Base-by-base conservation (phyloP, 805 yeast genomes). In the Saccharomycopsis fibuligera region DNA sequence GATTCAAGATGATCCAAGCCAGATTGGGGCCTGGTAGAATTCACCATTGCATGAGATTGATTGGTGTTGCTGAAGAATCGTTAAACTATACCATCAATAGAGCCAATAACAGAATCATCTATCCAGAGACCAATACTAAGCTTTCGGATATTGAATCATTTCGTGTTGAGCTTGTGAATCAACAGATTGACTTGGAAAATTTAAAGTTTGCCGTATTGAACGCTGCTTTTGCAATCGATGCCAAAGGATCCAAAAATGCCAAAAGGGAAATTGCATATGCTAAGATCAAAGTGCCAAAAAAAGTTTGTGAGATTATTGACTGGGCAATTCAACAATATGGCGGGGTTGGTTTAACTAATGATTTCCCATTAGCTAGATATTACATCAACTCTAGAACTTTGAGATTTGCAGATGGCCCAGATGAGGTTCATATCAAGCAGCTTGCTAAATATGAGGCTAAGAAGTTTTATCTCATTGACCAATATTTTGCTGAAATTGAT, bases 1-100 rank as follows among this genome's bases (percentile, higher is more conserved):
- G 86, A 1, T 80, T 79, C 58, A 79, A 75, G 52, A 68, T 80
- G 54, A 76, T 80, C 56, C 85, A 79, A 61, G 76, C 81, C 21
- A 69, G 85, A 49, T 67, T 80, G 37, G 85, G 85, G 1, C 84
- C 85, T 1, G 85, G 86, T n/a, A 67, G 85, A 59, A 75, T 80
- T 54, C 86, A 79, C 61, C 85, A 80, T 61, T 80, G 85, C 62
- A 79, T 80, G 85, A 67, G 85, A 58, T 62, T 74, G 27, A 68
- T 80, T 54, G 86, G 86, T 4, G 75, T 70, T 36, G 85, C 81
- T 5, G 82, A 78, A 56, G 75, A 69, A 56, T 77, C 81, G 2
- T 65, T 80, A 47, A 54, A 64, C 53, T 65, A 68, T 50, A 70
- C 74, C 45, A 68, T 72, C 24, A 65, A 69, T 53, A 68, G 86